Base-by-base conservation (phyloP, 2,329 filamentous ascomycete species). In the Fusarium citri region DNA sequence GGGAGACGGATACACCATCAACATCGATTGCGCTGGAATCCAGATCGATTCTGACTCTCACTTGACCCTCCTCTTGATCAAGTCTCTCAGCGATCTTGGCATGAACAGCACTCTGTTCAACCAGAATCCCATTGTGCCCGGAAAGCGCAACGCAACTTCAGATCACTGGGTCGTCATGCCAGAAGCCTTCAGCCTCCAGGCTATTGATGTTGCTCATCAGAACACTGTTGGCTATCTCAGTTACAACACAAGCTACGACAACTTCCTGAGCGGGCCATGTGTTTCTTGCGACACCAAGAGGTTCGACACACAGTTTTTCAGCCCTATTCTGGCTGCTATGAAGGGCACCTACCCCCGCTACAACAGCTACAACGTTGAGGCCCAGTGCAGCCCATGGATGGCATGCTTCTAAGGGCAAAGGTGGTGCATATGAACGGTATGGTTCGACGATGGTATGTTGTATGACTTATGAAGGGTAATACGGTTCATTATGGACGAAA, bases 101-200 rank as follows among this genome's bases (percentile, higher is more conserved):
- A 59, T 80, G 50, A 80, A 77, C 64, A 81, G 80, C 67, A 74
- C 80, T 40, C 79, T 78, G 76, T 81, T 81, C 70, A 81, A 80
- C 56, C 79, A 81, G 59, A 81, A 79, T 40, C 80, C 80, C 12
- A 65, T 71, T n/a, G 70, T 81, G 15, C 80, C 80, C 18, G 75
- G 76, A 6, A 74, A 71, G 28, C 75, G 74, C 58, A 77, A 76
- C 54, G 54, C 71, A 1, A 75, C 78, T 3, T 55, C 74, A 6
- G 72, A 72, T 4, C 78, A 73, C 59, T 81, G 80, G 80, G 79
- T 81, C 8, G 76, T 81, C 41, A 81, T 81, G 78, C 80, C 80
- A 0, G 79, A 81, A 55, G 72, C 78, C 2, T 80, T 81, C 56
- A 78, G 72, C 20, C 68, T 81, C 30, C 72, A 76, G 48, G 80